These are phyloP conservation scores for Skeletonema tropicum DNA, from an alignment of 108 stramenopile genomes.

Conservation along the genomic window DNA sequence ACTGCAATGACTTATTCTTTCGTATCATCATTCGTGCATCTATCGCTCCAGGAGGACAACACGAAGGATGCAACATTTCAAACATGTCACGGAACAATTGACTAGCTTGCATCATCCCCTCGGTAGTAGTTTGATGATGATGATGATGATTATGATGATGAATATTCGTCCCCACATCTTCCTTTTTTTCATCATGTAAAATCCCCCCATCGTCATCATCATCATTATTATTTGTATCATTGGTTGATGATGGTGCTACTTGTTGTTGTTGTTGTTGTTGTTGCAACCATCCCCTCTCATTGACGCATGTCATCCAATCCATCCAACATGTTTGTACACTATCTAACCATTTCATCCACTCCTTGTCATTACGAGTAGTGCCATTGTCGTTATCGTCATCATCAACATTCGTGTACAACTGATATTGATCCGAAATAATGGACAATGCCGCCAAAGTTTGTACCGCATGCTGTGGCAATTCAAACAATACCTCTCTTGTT, in stretches of 20 bases:
- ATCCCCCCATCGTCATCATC: no score
- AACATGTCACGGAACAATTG: no score
- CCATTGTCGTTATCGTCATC: no score
- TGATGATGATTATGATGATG: no score
- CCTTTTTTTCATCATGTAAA: no score
- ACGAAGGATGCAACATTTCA: not conserved
- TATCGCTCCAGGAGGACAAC: slow-evolving; percentile 66
- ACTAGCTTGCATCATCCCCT: no score
- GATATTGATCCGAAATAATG: slow-evolving; percentile 37
- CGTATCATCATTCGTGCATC: slow-evolving; percentile 59
- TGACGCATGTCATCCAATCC: not conserved
- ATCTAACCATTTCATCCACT: slow-evolving; percentile 17
- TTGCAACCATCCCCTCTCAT: no score
- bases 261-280: no score
- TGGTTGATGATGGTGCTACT: no score
- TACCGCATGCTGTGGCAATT: slow-evolving; percentile 1
- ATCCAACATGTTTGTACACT: slow-evolving; percentile 16
- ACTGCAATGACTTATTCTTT: slow-evolving; percentile 51
- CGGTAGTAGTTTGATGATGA: no score
- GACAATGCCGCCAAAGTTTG: slow-evolving; percentile 38
- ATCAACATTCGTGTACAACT: not conserved
- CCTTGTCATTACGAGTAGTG: slow-evolving; percentile 8
- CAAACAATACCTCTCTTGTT: not conserved
- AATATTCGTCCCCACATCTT: no score
- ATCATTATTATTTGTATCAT: no score